These are phyloP conservation scores for barley (Hordeum vulgare) DNA, from an alignment of 176 grass and related monocot genomes.

Conservation along the genomic window DNA sequence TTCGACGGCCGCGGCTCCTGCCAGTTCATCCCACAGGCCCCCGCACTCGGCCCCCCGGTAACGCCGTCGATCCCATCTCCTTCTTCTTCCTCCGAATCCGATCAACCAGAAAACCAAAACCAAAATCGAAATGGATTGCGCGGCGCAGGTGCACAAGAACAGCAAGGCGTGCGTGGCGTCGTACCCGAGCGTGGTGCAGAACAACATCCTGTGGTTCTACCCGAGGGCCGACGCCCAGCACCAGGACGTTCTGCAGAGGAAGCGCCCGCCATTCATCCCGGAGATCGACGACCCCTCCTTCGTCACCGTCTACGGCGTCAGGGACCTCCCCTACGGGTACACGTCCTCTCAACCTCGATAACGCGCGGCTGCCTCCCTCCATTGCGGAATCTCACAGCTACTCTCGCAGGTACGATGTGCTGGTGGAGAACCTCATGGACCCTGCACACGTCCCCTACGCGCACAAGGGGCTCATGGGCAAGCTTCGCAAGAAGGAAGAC, in stretches of 20 bases:
- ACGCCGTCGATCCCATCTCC: neutral
- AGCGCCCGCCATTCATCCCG: conserved; percentile 50
- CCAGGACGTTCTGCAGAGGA: conserved; percentile 47
- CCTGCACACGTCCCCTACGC: conserved; percentile 80
- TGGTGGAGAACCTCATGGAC: conserved; percentile 87
- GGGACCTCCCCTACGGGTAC: conserved; percentile 73
- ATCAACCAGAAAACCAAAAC: neutral
- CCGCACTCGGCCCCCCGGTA: conserved; percentile 52
- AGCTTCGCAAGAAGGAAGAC: conserved; percentile 28
- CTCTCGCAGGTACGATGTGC: conserved; percentile 63
- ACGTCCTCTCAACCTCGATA: neutral
- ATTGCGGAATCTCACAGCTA: neutral
- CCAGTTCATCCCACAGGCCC: conserved; percentile 85
- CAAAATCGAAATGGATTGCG: neutral
- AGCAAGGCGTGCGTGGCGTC: conserved; percentile 66
- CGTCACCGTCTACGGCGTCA: conserved; percentile 33
- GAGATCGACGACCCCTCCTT: conserved; percentile 84
- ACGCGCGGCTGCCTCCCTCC: neutral
- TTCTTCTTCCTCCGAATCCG: neutral
- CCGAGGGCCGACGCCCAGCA: conserved; percentile 47
- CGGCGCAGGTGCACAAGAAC: conserved; percentile 57
- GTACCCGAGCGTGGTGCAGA: conserved; percentile 76
- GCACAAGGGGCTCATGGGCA: conserved; percentile 57
- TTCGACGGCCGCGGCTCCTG: conserved; percentile 83
- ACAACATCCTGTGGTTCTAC: conserved; percentile 90